These are phyloP conservation scores for Curvularia sp. DNA, from an alignment of 2,329 filamentous ascomycete species.

Conservation along the genomic window DNA sequence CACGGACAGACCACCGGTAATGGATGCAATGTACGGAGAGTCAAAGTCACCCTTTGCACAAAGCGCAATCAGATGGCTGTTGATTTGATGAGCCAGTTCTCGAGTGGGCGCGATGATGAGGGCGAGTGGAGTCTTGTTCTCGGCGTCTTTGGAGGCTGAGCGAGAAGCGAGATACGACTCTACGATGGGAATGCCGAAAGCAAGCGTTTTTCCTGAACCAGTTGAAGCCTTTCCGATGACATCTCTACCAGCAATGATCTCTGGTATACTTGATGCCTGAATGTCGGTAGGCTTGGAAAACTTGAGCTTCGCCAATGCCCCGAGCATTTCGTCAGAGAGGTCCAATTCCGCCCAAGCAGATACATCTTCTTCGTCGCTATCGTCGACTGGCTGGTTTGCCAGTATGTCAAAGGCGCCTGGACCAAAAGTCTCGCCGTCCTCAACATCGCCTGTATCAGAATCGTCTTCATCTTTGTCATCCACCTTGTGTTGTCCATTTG, in stretches of 20 bases:
- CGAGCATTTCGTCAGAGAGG: constrained; percentile 74
- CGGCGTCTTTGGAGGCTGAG: constrained; percentile 45
- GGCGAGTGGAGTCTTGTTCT: constrained; percentile 60
- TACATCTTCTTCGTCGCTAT: constrained; percentile 70
- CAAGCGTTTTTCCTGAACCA: constrained; percentile 94
- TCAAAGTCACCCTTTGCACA: constrained; percentile 71
- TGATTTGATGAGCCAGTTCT: constrained; percentile 91
- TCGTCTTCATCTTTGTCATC: constrained; percentile 29
- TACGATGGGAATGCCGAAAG: constrained; percentile 91
- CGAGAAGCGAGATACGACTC: constrained; percentile 72
- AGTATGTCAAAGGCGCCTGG: constrained; percentile 63
- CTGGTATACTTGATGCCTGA: constrained; percentile 79
- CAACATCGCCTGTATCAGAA: constrained; percentile 28
- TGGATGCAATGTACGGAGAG: constrained; percentile 72
- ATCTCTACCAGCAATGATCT: constrained; percentile 82
- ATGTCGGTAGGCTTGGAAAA: constrained; percentile 85
- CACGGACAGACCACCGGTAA: constrained; percentile 92
- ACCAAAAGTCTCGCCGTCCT: constrained; percentile 39
- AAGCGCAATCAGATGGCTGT: constrained; percentile 79
- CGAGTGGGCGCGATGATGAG: constrained; percentile 89
- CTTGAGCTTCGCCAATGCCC: constrained; percentile 77
- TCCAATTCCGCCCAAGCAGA: constrained; percentile 79
- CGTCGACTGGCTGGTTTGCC: constrained; percentile 58
- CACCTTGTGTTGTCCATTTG: constrained; percentile 10
- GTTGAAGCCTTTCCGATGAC: constrained; percentile 96